Conservation (phyloP, 2,329 filamentous ascomycete genomes). For the Zopfia rhizophila region DNA sequence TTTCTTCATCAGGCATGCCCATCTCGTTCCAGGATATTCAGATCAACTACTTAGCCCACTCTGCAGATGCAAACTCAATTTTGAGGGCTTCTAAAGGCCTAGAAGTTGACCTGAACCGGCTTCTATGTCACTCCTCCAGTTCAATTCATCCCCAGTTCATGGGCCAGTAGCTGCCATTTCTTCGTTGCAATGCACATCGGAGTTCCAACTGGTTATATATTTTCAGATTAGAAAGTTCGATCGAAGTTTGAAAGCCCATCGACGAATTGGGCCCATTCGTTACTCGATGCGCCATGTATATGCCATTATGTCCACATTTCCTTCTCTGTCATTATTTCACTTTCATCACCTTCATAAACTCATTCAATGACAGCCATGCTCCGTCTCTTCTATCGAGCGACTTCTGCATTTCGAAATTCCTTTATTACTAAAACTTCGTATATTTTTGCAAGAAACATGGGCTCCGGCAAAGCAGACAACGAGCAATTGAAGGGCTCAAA, state of each 20-base stretch:
- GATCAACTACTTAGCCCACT: no score
- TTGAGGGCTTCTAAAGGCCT: no score
- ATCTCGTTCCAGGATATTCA: no score
- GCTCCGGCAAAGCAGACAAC: conserved; percentile 47
- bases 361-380: conserved; percentile 44
- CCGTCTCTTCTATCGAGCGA: conserved; percentile 36
- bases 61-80: no score
- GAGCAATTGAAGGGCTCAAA: conserved; percentile 53
- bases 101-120: no score
- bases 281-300: conserved; percentile 15
- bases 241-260: conserved; percentile 2
- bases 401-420: conserved; percentile 15
- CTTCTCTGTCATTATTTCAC: conserved; percentile 23
- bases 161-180: no score
- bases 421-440: conserved; percentile 27
- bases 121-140: no score
- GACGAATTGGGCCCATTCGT: conserved; percentile 1
- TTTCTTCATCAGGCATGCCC: no score
- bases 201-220: no score
- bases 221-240: no score
- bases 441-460: conserved; percentile 43
- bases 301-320: conserved; percentile 43
- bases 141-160: no score
- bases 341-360: conserved; percentile 2
- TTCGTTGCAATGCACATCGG: no score